Base-by-base conservation (phyloP, 2,329 filamentous ascomycete species). In the Aspergillus sp. region DNA sequence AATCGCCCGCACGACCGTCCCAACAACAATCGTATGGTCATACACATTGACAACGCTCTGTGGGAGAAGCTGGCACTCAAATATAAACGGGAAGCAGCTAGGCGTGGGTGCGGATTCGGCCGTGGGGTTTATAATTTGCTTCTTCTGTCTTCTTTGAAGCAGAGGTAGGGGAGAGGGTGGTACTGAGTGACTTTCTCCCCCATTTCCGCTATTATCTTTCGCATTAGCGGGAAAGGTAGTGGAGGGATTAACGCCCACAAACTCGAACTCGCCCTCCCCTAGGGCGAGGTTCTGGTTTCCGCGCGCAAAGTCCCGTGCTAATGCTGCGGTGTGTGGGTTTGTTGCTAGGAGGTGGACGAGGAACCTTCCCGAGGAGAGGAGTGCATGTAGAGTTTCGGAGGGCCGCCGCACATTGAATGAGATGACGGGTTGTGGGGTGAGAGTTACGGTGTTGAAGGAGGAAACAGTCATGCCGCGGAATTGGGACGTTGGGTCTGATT, bases 371-470 rank as follows among this genome's bases (percentile, higher is more conserved):
- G 78, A 79, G 19, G 62, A 60, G 43, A 70, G 64, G 8, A 87
- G 81, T 6, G 82, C 82, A 53, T 79, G 75, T 48, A 84, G 77
- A 0, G 84, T 86, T 39, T 80, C 75, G 1, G 84, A 86, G 2
- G 83, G 82, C 2, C 78, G 64, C 52, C 80, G 80, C 56, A 87
- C 77, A 60, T 87, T 88, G 77, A 88, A 87, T 1, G 83, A 84
- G 24, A 87, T 75, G n/a, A 84, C 76, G 0, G 85, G 83, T 1
- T 68, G 62, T 1, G 85, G 85, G 31, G 76, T 67, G 3, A 87
- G 72, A 0, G 83, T 80, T 14, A 87, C 82, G 4, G 84, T 84
- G 59, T 75, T 85, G 70, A 88, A 82, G 1, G 84, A 87, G 3
- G 85, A 87, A 33, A 87, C 81, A 8, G 84, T 86, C 64, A 85